Percentiles rank a stretch among this genome's conserved stretches.
Conservation (phyloP, 2,329 filamentous ascomycete species). For the Fusarium scirpi region DNA sequence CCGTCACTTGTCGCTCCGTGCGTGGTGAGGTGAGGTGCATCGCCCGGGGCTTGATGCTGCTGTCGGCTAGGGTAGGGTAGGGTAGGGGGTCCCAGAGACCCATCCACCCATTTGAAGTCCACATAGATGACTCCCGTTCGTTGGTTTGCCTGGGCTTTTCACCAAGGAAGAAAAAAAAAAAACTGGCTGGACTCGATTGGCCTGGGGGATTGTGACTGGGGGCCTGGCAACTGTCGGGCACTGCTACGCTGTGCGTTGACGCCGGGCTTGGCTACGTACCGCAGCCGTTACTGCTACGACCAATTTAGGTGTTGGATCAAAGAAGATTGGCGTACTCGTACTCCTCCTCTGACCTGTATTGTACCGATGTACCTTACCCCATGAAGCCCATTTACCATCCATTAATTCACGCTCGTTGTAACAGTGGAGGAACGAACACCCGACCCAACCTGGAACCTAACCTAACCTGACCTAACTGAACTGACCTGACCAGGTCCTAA, state of each 20-base stretch:
- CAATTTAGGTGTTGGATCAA: background rate
- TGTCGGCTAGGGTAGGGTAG: slow-evolving; percentile 5
- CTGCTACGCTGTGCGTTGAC: slow-evolving; percentile 30
- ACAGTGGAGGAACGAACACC: slow-evolving; percentile 38
- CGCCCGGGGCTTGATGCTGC: slow-evolving; percentile 21
- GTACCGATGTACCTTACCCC: slow-evolving; percentile 9
- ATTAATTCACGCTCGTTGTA: slow-evolving; percentile 14
- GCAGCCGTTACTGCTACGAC: slow-evolving; percentile 31
- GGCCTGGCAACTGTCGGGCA: slow-evolving; percentile 35
- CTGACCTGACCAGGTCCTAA: slow-evolving; percentile 10
- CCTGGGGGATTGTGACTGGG: slow-evolving; percentile 5
- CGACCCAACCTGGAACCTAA: slow-evolving; percentile 8
- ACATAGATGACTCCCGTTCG: slow-evolving; percentile 19
- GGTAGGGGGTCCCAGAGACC: slow-evolving; percentile 5
- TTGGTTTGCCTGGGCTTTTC: slow-evolving; percentile 1
- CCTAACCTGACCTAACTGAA: background rate
- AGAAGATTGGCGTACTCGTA: slow-evolving; percentile 30
- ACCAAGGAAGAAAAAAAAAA: slow-evolving; percentile 4
- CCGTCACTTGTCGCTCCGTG: slow-evolving; percentile 39
- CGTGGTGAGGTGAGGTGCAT: slow-evolving; percentile 41
- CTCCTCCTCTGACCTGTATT: slow-evolving; percentile 3
- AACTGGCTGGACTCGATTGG: slow-evolving; percentile 18
- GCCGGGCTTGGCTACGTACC: slow-evolving; percentile 29
- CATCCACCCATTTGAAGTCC: slow-evolving; percentile 25
- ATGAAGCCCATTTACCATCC: background rate